Base-by-base conservation (phyloP, 2,329 filamentous ascomycete species). In the Penicillium hordei region DNA sequence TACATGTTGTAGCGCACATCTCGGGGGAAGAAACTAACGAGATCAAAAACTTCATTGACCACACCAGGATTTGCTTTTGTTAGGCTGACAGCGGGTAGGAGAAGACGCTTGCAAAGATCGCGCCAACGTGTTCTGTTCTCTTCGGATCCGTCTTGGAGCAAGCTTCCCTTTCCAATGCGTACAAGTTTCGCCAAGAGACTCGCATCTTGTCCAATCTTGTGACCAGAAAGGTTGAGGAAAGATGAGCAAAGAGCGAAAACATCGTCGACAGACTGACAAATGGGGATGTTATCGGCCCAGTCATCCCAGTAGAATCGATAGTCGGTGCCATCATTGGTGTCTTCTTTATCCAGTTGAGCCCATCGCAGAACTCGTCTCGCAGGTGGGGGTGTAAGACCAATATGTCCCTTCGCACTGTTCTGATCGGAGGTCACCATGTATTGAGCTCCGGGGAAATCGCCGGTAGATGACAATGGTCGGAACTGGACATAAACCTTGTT, bases 231-330 rank as follows among this genome's bases (percentile, higher is more conserved):
- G 63, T 94, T 95, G 45, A 97, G 79, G 23, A 99, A 83, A 1
- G 91, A 93, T 57, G 86, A 85, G 73, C 92, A 95, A 0, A 97
- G 83, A 2, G 88, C 87, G 73, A 97, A 94, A 15, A 99, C 83
- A 70, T 99, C 94, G 61, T 97, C 91, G 6, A 96, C 86, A 1
- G 82, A 89, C 72, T 96, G 93, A 70, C 94, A 99, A 21, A 96
- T 79, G 0, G 94, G 95, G 45, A 99, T 83, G 62, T 94, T 96
- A 74, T 97, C 93, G 2, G 87, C 83, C 94, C 94, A 99, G 66
- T 97, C 94, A 58, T 96, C 92, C 87, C 94, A 97, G 74, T 99
- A 99, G 72, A 95, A 97, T 34, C 89, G 86, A 72, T 97, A 97
- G 52, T 89, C 82, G 13, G 80, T 85, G 21, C 88, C 87, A 65